A percentile compares a stretch with the other conserved stretches of the same genome.
Conservation (phyloP, 805 yeast species). For the Candida railenensis region DNA sequence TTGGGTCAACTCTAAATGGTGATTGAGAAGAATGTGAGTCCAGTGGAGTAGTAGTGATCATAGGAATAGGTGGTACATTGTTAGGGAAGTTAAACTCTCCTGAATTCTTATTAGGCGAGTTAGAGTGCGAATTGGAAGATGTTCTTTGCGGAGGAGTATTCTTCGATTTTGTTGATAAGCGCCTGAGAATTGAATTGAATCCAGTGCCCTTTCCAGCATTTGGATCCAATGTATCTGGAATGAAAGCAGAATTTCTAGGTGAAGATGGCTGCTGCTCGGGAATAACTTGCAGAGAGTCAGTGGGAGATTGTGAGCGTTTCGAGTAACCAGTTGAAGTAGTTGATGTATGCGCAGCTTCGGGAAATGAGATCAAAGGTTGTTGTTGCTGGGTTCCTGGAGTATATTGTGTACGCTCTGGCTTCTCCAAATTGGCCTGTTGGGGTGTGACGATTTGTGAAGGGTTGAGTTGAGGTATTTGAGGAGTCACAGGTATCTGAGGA, state of each 20-base stretch:
- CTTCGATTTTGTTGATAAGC: conserved; percentile 31
- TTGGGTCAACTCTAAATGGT: conserved; percentile 26
- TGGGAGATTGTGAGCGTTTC: conserved; percentile 13
- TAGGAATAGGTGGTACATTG: conserved; percentile 7
- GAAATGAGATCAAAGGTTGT: conserved; percentile 11
- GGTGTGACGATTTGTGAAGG: conserved; percentile 20
- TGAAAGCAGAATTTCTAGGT: conserved; percentile 19
- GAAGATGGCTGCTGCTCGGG: conserved; percentile 29
- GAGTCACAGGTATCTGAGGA: conserved; percentile 6
- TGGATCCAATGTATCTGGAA: conserved; percentile 33
- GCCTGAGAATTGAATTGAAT: conserved; percentile 36
- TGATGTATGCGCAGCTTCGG: conserved; percentile 42
- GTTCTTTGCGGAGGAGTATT: conserved; percentile 1
- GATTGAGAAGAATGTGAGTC: conserved; percentile 13
- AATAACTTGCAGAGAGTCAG: conserved; percentile 9
- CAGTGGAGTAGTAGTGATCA: conserved; percentile 8
- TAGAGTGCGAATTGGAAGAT: conserved; percentile 1
- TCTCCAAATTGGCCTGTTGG: conserved; percentile 4
- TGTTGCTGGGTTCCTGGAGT: conserved; percentile 7
- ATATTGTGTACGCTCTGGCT: background rate
- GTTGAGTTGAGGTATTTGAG: background rate
- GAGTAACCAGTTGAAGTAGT: conserved; percentile 14
- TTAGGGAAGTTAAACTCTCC: conserved; percentile 12
- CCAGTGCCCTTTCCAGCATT: conserved; percentile 24
- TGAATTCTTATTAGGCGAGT: conserved; percentile 9